Conservation (phyloP, 177 flowering plant genomes). For the Vitis hybrid region DNA sequence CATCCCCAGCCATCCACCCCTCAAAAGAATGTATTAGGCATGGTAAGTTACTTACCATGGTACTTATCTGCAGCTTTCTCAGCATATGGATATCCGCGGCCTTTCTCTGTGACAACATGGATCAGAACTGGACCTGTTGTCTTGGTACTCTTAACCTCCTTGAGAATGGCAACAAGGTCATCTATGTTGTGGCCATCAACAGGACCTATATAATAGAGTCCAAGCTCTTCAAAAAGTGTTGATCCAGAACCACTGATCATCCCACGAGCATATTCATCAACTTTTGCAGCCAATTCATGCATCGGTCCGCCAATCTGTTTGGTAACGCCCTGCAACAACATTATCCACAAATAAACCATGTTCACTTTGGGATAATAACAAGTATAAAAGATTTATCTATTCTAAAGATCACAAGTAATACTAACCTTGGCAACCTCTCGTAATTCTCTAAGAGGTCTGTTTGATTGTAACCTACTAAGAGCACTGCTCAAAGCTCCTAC, state of each 20-base stretch:
- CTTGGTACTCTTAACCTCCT: conserved; percentile 83
- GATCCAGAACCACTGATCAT: conserved; percentile 97
- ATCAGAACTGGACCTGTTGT: conserved; percentile 92
- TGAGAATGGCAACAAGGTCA: conserved; percentile 83
- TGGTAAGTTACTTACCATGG: conserved; percentile 58
- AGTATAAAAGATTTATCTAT: neutral
- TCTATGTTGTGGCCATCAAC: conserved; percentile 95
- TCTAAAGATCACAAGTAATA: neutral
- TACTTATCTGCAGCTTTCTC: conserved; percentile 92
- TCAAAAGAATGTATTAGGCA: too few species aligned
- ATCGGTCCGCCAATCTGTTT: conserved; percentile 87
- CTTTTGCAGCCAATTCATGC: conserved; percentile 93
- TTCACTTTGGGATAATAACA: conserved; percentile 6
- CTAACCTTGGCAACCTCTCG: conserved; percentile 95
- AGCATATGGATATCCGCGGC: conserved; percentile 95
- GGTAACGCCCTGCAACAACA: conserved; percentile 75
- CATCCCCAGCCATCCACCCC: too few species aligned
- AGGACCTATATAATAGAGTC: conserved; percentile 94
- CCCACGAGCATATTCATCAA: conserved; percentile 98
- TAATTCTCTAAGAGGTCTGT: conserved; percentile 87
- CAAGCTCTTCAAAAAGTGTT: conserved; percentile 93
- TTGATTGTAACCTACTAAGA: conserved; percentile 88
- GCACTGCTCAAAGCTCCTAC: conserved; percentile 98
- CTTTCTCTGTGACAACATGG: conserved; percentile 98
- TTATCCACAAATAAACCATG: neutral